phyloP scores from a whole-genome alignment of 2,329 filamentous ascomycete genomes.

The Alternaria solani region DNA sequence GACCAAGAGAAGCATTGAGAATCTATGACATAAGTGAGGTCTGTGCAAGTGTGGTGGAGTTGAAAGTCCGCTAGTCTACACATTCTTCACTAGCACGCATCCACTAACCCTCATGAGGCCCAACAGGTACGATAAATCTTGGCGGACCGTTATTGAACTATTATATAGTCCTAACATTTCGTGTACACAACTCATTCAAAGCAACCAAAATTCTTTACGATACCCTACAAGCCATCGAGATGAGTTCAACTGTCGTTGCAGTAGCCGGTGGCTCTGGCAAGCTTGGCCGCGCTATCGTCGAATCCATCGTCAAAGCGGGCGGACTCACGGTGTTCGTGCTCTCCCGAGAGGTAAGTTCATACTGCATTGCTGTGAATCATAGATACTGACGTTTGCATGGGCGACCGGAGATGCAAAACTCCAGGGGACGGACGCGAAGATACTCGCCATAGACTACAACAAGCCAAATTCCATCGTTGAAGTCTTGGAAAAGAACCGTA shows the following conservation, averaged over 20 bases:
- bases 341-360: background rate
- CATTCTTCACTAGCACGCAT: too few species aligned
- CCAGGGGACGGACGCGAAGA: conserved; percentile 6
- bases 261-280: conserved; percentile 26
- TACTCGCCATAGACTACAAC: conserved; percentile 19
- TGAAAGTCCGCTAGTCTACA: background rate
- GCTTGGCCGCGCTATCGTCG: conserved; percentile 29
- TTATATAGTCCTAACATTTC: background rate
- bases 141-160: background rate
- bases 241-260: conserved; percentile 19
- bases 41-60: too few species aligned
- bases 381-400: background rate
- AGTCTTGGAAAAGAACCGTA: conserved; percentile 14
- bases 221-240: background rate
- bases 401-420: background rate
- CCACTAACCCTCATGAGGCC: too few species aligned
- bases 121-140: too few species aligned
- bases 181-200: background rate
- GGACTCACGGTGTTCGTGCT: conserved; percentile 11
- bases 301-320: conserved; percentile 3
- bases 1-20: too few species aligned
- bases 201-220: background rate
- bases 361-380: background rate
- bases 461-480: conserved; percentile 7
- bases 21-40: too few species aligned